phyloP scores from a whole-genome alignment of 495 filamentous ascomycete species.

The Xylaria acuta region DNA sequence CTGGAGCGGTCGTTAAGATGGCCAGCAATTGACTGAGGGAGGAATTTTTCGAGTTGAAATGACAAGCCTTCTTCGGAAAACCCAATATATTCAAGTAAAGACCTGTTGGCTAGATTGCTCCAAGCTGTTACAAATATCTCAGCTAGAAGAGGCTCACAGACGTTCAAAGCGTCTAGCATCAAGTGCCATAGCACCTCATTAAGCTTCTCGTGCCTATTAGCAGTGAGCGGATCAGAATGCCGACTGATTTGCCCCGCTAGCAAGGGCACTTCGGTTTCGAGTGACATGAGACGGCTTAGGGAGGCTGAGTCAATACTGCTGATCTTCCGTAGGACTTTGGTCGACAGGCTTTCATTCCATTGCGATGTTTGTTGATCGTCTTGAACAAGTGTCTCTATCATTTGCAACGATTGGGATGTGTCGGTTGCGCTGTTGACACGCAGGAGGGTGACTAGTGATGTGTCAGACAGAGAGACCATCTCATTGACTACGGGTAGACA shows the following conservation, averaged over 20 bases:
- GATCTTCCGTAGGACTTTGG: constrained; percentile 63
- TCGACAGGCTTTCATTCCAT: constrained; percentile 60
- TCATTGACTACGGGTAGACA: constrained; percentile 29
- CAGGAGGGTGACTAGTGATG: constrained; percentile 53
- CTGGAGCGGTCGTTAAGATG: constrained; percentile 35
- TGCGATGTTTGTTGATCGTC: constrained; percentile 46
- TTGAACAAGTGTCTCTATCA: constrained; percentile 51
- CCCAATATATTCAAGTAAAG: constrained; percentile 13
- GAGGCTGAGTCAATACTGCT: constrained; percentile 58
- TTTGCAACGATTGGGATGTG: constrained; percentile 46
- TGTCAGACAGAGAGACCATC: constrained; percentile 52
- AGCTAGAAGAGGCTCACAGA: constrained; percentile 42
- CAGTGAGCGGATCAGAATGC: constrained; percentile 53
- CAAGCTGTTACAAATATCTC: constrained; percentile 23
- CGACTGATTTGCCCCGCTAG: constrained; percentile 61
- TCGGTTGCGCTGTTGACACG: constrained; percentile 46
- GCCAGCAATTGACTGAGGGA: constrained; percentile 8
- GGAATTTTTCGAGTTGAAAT: constrained; percentile 31
- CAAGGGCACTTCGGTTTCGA: constrained; percentile 69
- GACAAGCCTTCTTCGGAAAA: constrained; percentile 33
- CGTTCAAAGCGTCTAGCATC: constrained; percentile 54
- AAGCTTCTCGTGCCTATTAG: constrained; percentile 55
- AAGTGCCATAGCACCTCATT: constrained; percentile 55
- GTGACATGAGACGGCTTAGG: constrained; percentile 65
- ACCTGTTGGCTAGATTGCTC: background rate